Conservation (phyloP, 257 asterid genomes). For the Linaria vulgaris region DNA sequence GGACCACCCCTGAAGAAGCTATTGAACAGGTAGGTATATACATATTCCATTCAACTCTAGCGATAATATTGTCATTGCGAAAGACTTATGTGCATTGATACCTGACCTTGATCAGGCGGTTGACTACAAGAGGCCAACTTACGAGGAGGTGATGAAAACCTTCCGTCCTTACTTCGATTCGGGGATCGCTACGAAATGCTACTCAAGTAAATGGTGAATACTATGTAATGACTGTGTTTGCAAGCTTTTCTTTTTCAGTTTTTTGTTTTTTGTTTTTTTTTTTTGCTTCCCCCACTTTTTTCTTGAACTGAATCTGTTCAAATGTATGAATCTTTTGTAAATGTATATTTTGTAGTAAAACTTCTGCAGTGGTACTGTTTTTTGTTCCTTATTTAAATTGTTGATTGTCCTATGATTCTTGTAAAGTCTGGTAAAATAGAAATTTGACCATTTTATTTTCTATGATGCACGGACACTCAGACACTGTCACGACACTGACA, state of each 20-base stretch:
- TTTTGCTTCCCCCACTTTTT: not conserved
- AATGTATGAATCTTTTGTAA: slow-evolving; percentile 35
- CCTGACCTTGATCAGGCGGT: slow-evolving; percentile 56
- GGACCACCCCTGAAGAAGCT: slow-evolving; percentile 90
- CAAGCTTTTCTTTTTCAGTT: slow-evolving; percentile 24
- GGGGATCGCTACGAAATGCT: slow-evolving; percentile 71
- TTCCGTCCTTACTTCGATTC: slow-evolving; percentile 51
- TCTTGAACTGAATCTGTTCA: slow-evolving; percentile 23
- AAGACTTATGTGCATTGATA: slow-evolving; percentile 15
- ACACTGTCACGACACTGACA: too few relatives aligned
- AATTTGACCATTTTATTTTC: too few relatives aligned
- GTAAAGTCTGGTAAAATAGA: too few relatives aligned
- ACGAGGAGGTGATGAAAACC: slow-evolving; percentile 77
- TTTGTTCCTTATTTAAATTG: not conserved
- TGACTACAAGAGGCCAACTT: slow-evolving; percentile 95
- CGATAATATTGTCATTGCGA: not conserved
- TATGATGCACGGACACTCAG: too few relatives aligned
- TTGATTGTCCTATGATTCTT: not conserved
- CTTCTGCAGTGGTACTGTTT: slow-evolving; percentile 28
- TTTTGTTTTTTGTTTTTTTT: not conserved
- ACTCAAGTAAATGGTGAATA: slow-evolving; percentile 83
- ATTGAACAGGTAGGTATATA: slow-evolving; percentile 81
- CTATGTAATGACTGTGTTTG: slow-evolving; percentile 20
- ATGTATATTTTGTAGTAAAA: slow-evolving; percentile 37
- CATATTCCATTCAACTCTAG: not conserved